These are phyloP conservation scores for Helotiales sp. DNA, from an alignment of 2,329 filamentous ascomycete genomes.

Conservation along the genomic window DNA sequence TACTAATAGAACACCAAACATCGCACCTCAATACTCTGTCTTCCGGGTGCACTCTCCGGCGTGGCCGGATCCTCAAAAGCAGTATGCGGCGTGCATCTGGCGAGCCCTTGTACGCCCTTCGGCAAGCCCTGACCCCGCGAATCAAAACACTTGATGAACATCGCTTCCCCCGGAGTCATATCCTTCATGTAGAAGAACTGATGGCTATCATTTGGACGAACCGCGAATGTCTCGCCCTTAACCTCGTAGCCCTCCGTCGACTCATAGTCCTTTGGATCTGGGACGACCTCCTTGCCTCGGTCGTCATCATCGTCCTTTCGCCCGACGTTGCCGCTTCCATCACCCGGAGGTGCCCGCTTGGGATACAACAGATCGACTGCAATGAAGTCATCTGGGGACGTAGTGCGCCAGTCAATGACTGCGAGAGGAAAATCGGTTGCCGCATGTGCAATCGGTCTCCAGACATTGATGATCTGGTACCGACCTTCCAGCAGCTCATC, in stretches of 20 bases:
- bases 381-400: conserved; percentile 67
- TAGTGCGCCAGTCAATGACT: conserved; percentile 59
- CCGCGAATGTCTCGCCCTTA: conserved; percentile 65
- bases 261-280: conserved; percentile 51
- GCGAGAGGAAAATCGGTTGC: conserved; percentile 62
- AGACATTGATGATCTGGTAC: conserved; percentile 85
- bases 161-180: conserved; percentile 54
- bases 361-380: conserved; percentile 77
- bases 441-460: conserved; percentile 62
- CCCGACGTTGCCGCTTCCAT: not conserved
- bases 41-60: conserved; percentile 17
- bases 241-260: conserved; percentile 66
- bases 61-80: conserved; percentile 25
- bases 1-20: conserved; percentile 28
- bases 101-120: conserved; percentile 18
- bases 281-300: conserved; percentile 51
- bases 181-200: conserved; percentile 70
- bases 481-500: conserved; percentile 66
- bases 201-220: conserved; percentile 62
- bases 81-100: conserved; percentile 26
- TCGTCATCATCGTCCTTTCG: conserved; percentile 59
- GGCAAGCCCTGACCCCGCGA: conserved; percentile 21
- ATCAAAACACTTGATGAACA: conserved; percentile 30
- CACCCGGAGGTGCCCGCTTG: conserved; percentile 43
- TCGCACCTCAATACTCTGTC: conserved; percentile 29